Evolutionary conservation across 192 early-diverging fungal genomes (phyloP), one percentile per base, ranked within the genome.

Genomic region (Paraglomus occultum): DNA sequence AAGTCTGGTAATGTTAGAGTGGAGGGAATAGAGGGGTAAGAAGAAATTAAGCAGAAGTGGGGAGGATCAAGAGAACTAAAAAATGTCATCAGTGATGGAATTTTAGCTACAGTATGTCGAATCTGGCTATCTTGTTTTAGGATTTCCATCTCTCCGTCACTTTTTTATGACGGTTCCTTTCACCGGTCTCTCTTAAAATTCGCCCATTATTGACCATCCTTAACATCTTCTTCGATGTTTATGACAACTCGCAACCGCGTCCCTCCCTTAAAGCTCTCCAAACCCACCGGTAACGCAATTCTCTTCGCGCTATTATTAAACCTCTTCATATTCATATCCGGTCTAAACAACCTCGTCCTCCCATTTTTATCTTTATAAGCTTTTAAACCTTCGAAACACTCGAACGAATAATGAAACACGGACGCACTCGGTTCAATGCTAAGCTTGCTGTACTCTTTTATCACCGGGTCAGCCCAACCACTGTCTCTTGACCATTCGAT

Each of bases 241-340:
- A n/a, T n/a, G n/a, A n/a, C n/a, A n/a, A n/a, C n/a, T n/a, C n/a
- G n/a, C 31, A 31, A 31, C 31, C 31, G 3, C 31, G 31, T 31
- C 31, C 31, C 31, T 31, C 31, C 31, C 31, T 31, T 31, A 61
- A 42, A 64, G 31, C 5, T 22, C 46, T 67, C 23, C 18, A 12
- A n/a, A 72, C 82, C 81, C 82, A 86, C 84, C 2, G 95, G 95
- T 66, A 98, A 83, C 51, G 92, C 81, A 69, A 98, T 82, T 54
- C 95, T 87, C 50, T 83, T 77, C 31, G 90, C 91, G 57, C 91
- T 93, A 39, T 67, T 79, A 73, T 86, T 87, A 74, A 98, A 83
- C 58, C 95, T 88, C 76, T 82, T 83, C 94, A 98, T 98, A 87
- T 98, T 98, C 92, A 93, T 92, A 48, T 98, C 91, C 6, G 95